These are phyloP conservation scores for Neofusicoccum kwambonambiense DNA, from an alignment of 2,329 filamentous ascomycete genomes.

Conservation along the genomic window DNA sequence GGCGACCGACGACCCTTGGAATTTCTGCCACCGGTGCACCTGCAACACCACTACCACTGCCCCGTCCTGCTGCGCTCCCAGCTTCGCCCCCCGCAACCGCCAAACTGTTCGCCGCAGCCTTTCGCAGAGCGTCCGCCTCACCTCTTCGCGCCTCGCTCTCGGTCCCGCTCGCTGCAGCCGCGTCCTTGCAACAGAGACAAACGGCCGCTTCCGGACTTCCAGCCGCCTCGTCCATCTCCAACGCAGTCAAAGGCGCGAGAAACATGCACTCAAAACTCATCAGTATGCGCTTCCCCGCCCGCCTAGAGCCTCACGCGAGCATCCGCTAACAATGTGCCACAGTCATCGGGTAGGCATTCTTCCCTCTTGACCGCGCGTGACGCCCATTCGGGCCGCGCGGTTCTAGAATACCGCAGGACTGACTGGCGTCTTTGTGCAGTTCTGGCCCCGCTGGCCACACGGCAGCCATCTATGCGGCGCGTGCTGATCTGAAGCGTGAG, in stretches of 20 bases:
- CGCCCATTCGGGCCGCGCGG: conserved; percentile 16
- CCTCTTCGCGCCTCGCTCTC: conserved; percentile 71
- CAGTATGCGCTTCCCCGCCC: conserved; percentile 56
- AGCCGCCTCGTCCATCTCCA: conserved; percentile 25
- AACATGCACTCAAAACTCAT: conserved; percentile 94
- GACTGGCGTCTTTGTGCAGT: conserved; percentile 56
- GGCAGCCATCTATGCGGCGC: conserved; percentile 91
- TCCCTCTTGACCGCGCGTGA: conserved; percentile 1
- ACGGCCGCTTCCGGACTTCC: conserved; percentile 41
- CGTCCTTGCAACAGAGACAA: conserved; percentile 63
- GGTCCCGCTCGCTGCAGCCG: conserved; percentile 70
- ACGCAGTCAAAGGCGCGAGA: conserved; percentile 38
- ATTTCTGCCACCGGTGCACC: conserved; percentile 6
- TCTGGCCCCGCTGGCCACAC: conserved; percentile 98
- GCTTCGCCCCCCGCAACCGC: conserved; percentile 45
- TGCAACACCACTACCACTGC: not conserved
- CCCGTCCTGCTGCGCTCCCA: not conserved
- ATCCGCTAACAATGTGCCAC: conserved; percentile 27
- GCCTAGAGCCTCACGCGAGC: not conserved
- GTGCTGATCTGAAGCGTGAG: conserved; percentile 85
- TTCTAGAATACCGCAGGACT: conserved; percentile 45
- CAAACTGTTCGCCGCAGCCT: conserved; percentile 90
- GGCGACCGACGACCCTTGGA: not conserved
- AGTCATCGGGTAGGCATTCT: conserved; percentile 37
- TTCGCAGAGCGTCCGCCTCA: conserved; percentile 62